Conservation (phyloP, 2,329 filamentous ascomycete genomes). For the Pyrenophora seminiperda region DNA sequence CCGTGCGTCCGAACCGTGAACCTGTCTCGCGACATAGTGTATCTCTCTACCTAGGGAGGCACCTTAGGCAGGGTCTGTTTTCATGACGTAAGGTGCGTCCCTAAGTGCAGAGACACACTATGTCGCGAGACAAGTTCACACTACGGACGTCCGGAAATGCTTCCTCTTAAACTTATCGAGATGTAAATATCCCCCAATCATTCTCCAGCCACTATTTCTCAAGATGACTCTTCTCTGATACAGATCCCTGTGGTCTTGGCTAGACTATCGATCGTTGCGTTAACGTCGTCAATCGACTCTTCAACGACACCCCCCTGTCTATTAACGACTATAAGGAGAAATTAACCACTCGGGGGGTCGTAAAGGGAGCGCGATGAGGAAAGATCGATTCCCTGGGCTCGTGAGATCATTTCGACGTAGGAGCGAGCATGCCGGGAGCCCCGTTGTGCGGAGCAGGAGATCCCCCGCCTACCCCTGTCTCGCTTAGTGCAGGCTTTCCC, state of each 20-base stretch:
- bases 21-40: constrained; percentile 5
- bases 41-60: constrained; percentile 2
- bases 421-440: not conserved
- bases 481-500: too few relatives aligned
- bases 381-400: too few relatives aligned
- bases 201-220: too few relatives aligned
- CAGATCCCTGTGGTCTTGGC: not conserved
- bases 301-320: not conserved
- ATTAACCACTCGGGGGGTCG: not conserved
- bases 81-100: too few relatives aligned
- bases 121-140: too few relatives aligned
- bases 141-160: not conserved
- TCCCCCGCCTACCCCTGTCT: too few relatives aligned
- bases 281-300: not conserved
- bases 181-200: too few relatives aligned
- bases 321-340: not conserved
- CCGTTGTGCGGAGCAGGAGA: not conserved
- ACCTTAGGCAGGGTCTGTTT: not conserved
- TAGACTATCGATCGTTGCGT: not conserved
- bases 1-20: not conserved
- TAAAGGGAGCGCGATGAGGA: not conserved
- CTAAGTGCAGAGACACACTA: too few relatives aligned
- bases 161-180: too few relatives aligned
- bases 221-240: too few relatives aligned
- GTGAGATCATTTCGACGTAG: too few relatives aligned